Evolutionary conservation across 345 rosid genomes (phyloP).

Genomic region (Corchorus olitorius): DNA sequence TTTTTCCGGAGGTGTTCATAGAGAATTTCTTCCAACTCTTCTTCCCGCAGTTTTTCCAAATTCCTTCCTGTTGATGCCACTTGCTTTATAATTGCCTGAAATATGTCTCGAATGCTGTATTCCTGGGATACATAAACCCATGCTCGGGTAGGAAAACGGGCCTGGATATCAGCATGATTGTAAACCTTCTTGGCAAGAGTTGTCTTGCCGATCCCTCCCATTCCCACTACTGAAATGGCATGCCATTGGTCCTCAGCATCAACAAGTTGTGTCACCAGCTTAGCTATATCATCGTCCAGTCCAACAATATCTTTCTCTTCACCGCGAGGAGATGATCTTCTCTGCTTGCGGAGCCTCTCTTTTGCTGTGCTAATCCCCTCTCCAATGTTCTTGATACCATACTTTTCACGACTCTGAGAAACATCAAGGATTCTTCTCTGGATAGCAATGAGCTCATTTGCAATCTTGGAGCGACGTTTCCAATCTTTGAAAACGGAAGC

Average conservation of each 20-base stretch:
- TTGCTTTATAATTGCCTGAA: constrained; percentile 28
- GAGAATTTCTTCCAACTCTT: constrained; percentile 26
- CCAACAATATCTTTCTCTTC: constrained; percentile 31
- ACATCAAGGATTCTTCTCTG: constrained; percentile 23
- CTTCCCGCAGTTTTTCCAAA: constrained; percentile 18
- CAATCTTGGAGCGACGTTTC: constrained; percentile 23
- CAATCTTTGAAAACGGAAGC: constrained; percentile 12
- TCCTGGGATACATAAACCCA: constrained; percentile 34
- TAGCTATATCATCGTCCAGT: constrained; percentile 26
- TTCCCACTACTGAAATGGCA: constrained; percentile 32
- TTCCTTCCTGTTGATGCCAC: constrained; percentile 10
- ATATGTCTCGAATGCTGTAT: constrained; percentile 14
- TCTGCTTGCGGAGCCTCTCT: constrained; percentile 20
- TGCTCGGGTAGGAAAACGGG: constrained; percentile 27
- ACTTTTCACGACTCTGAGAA: constrained; percentile 26
- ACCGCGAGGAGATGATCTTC: constrained; percentile 31
- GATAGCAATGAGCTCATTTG: constrained; percentile 8
- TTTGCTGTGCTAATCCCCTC: constrained; percentile 17
- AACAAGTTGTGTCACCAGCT: constrained; percentile 23
- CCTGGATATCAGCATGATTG: constrained; percentile 23
- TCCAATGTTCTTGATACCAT: constrained; percentile 24
- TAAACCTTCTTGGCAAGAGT: constrained; percentile 35
- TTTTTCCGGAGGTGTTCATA: constrained; percentile 19
- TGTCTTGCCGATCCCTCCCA: constrained; percentile 40
- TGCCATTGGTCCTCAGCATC: constrained; percentile 21